Conservation (phyloP, 176 grass and related monocot genomes). For the Musa troglodytarum region DNA sequence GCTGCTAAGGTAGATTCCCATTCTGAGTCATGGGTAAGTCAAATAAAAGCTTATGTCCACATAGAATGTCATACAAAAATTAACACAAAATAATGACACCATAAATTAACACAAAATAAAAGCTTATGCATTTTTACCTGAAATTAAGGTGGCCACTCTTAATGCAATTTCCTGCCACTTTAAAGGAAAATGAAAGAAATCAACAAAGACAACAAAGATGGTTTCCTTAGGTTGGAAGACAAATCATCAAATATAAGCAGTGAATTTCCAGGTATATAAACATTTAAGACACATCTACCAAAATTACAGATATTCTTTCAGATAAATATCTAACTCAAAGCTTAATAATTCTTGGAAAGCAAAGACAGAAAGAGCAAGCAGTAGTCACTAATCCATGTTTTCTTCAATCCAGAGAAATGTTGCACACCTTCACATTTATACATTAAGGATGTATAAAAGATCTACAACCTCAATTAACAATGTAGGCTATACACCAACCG, state of each 20-base stretch:
- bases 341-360: too few relatives aligned
- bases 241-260: background rate
- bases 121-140: background rate
- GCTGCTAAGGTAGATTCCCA: slow-evolving; percentile 94
- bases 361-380: too few relatives aligned
- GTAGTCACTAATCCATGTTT: too few relatives aligned
- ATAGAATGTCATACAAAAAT: background rate
- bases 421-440: too few relatives aligned
- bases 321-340: too few relatives aligned
- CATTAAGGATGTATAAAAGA: too few relatives aligned
- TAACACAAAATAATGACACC: background rate
- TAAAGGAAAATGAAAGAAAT: background rate
- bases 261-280: background rate
- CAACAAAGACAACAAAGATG: background rate
- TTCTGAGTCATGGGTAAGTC: slow-evolving; percentile 8
- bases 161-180: background rate
- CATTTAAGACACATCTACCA: background rate
- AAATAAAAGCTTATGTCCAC: background rate
- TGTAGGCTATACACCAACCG: too few relatives aligned
- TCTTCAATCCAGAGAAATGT: too few relatives aligned
- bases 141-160: background rate
- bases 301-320: background rate
- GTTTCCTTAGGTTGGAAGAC: background rate
- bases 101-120: background rate
- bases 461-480: too few relatives aligned